Conservation (phyloP, 768 basidiomycete genomes). For the Sporobolomyces roseus region DNA sequence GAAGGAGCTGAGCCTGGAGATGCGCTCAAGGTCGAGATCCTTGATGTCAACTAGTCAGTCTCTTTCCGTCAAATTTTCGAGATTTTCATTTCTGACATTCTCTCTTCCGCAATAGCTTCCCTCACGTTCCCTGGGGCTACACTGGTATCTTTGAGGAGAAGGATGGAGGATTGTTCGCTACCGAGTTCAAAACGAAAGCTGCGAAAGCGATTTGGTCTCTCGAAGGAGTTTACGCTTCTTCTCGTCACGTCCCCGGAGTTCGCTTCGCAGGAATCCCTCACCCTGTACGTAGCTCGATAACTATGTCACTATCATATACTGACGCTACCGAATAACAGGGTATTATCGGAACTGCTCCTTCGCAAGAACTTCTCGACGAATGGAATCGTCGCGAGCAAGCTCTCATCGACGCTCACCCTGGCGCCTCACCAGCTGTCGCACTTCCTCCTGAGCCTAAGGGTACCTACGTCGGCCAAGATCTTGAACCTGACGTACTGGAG, state of each 20-base stretch:
- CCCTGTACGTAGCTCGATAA: slow-evolving; percentile 55
- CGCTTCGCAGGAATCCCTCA: slow-evolving; percentile 73
- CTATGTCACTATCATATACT: background rate
- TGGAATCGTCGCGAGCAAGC: slow-evolving; percentile 71
- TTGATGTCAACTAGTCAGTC: slow-evolving; percentile 58
- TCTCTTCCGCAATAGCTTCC: too few species aligned
- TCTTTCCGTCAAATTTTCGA: too few species aligned
- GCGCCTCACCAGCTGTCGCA: slow-evolving; percentile 63
- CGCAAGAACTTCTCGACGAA: slow-evolving; percentile 63
- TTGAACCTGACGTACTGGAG: slow-evolving; percentile 53
- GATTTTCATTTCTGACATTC: too few species aligned
- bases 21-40: slow-evolving; percentile 71
- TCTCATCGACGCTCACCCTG: slow-evolving; percentile 58
- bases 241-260: slow-evolving; percentile 73
- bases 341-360: slow-evolving; percentile 64
- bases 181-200: slow-evolving; percentile 64
- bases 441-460: slow-evolving; percentile 61
- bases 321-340: slow-evolving; percentile 14
- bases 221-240: slow-evolving; percentile 52
- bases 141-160: slow-evolving; percentile 66
- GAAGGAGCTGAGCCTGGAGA: slow-evolving; percentile 75
- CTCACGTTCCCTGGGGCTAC: slow-evolving; percentile 78
- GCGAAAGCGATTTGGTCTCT: slow-evolving; percentile 80
- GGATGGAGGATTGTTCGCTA: slow-evolving; percentile 69
- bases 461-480: slow-evolving; percentile 67